phyloP scores from a whole-genome alignment of 2,329 filamentous ascomycete species.

The Venturia nashicola region DNA sequence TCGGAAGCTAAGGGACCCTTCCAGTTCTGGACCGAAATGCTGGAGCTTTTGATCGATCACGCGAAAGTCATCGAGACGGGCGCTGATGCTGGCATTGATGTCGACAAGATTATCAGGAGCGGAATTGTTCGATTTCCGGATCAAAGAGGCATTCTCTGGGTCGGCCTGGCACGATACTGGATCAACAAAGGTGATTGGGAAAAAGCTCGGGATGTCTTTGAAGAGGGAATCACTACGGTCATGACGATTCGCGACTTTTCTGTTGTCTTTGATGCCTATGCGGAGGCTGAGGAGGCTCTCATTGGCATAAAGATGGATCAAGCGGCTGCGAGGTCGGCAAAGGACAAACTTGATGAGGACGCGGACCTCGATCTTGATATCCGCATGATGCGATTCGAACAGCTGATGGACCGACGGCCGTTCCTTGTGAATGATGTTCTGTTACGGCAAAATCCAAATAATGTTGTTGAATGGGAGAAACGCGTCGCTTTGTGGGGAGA shows the following conservation, averaged over 20 bases:
- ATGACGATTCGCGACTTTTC: slow-evolving; percentile 99
- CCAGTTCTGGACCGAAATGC: slow-evolving; percentile 95
- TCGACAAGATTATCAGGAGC: slow-evolving; percentile 84
- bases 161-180: slow-evolving; percentile 91
- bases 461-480: slow-evolving; percentile 95
- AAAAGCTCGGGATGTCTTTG: slow-evolving; percentile 81
- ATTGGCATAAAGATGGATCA: slow-evolving; percentile 86
- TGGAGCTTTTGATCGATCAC: slow-evolving; percentile 84
- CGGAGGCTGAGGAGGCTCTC: slow-evolving; percentile 93
- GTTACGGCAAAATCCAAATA: slow-evolving; percentile 89
- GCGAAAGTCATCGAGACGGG: slow-evolving; percentile 75
- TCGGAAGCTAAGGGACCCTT: slow-evolving; percentile 92
- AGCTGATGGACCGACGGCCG: slow-evolving; percentile 90
- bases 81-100: slow-evolving; percentile 71
- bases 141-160: slow-evolving; percentile 90
- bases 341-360: slow-evolving; percentile 64
- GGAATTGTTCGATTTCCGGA: slow-evolving; percentile 85
- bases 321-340: slow-evolving; percentile 66
- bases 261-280: slow-evolving; percentile 89
- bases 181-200: slow-evolving; percentile 88
- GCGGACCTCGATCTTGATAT: slow-evolving; percentile 93
- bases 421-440: slow-evolving; percentile 96
- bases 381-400: slow-evolving; percentile 94
- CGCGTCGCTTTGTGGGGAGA: slow-evolving; percentile 90
- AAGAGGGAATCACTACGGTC: slow-evolving; percentile 92